Conservation (phyloP, 306 rosid species). For the Inga leiocalycina region DNA sequence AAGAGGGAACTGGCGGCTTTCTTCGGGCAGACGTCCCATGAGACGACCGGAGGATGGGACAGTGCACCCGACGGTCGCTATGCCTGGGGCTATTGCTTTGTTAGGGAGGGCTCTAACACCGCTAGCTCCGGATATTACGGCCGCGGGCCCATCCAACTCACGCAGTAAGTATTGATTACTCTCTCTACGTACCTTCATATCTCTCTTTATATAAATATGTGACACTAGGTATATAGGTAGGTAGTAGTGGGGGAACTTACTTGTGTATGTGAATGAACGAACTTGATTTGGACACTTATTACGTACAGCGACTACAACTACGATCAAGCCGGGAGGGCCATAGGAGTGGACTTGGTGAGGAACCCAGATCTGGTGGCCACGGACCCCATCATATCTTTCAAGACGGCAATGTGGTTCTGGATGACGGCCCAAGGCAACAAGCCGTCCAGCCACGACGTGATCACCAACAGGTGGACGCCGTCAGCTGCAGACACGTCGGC, state of each 20-base stretch:
- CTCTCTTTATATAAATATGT: too few species aligned
- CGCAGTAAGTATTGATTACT: slow-evolving; percentile 26
- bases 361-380: slow-evolving; percentile 6
- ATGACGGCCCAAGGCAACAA: background rate
- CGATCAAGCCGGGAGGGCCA: background rate
- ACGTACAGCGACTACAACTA: background rate
- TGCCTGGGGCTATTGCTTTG: slow-evolving; percentile 69
- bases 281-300: background rate
- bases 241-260: too few species aligned
- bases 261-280: background rate
- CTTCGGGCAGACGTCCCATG: slow-evolving; percentile 78
- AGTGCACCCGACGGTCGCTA: slow-evolving; percentile 68
- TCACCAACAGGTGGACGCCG: background rate
- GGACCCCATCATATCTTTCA: background rate
- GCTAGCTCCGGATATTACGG: slow-evolving; percentile 39
- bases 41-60: slow-evolving; percentile 55
- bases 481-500: background rate
- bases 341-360: background rate
- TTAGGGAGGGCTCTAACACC: slow-evolving; percentile 41
- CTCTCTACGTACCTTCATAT: too few species aligned
- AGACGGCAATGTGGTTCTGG: slow-evolving; percentile 1
- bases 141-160: slow-evolving; percentile 62
- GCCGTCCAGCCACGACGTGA: background rate
- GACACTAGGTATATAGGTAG: too few species aligned
- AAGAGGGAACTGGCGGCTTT: slow-evolving; percentile 75